A percentile compares a stretch with the other conserved stretches of the same genome.
Conservation (phyloP, 2,329 filamentous ascomycete genomes). For the Tolypocladium nubicola region DNA sequence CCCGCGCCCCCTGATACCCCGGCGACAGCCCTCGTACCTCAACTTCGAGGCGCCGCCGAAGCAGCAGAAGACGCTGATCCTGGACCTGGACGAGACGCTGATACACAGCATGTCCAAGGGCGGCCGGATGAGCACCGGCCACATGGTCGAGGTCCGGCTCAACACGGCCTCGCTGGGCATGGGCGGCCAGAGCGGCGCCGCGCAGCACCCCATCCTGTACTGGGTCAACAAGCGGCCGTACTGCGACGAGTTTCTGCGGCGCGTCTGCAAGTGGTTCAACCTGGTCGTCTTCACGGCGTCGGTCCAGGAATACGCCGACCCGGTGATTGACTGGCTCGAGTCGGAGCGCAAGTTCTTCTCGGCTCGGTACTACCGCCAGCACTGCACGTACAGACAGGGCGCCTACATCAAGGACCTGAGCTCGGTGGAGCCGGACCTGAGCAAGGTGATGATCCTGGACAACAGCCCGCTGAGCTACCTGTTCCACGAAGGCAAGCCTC, state of each 20-base stretch:
- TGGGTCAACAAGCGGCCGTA: slow-evolving; percentile 97
- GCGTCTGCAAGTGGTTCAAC: slow-evolving; percentile 97
- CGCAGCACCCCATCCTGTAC: slow-evolving; percentile 93
- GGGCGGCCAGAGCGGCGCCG: slow-evolving; percentile 52
- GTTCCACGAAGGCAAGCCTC: slow-evolving; percentile 80
- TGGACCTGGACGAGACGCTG: slow-evolving; percentile 93
- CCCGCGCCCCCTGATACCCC: slow-evolving; percentile 80
- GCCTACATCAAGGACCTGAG: slow-evolving; percentile 98
- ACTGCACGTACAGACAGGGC: slow-evolving; percentile 90
- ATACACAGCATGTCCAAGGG: slow-evolving; percentile 98
- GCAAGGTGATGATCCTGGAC: slow-evolving; percentile 97
- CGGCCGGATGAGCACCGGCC: slow-evolving; percentile 86
- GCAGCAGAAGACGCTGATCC: slow-evolving; percentile 83
- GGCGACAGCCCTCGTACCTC: slow-evolving; percentile 80
- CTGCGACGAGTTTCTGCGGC: slow-evolving; percentile 88
- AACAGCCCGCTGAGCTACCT: slow-evolving; percentile 98
- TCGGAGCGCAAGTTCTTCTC: slow-evolving; percentile 94
- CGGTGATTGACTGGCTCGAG: slow-evolving; percentile 97
- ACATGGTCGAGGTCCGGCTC: slow-evolving; percentile 97
- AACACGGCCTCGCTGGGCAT: slow-evolving; percentile 60
- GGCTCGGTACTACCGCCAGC: slow-evolving; percentile 87
- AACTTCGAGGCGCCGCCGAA: slow-evolving; percentile 44
- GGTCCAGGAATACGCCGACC: slow-evolving; percentile 96
- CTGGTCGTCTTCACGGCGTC: slow-evolving; percentile 93
- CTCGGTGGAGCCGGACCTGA: slow-evolving; percentile 90